These are phyloP conservation scores for Curvularia sp. DNA, from an alignment of 2,329 filamentous ascomycete genomes.

Conservation along the genomic window DNA sequence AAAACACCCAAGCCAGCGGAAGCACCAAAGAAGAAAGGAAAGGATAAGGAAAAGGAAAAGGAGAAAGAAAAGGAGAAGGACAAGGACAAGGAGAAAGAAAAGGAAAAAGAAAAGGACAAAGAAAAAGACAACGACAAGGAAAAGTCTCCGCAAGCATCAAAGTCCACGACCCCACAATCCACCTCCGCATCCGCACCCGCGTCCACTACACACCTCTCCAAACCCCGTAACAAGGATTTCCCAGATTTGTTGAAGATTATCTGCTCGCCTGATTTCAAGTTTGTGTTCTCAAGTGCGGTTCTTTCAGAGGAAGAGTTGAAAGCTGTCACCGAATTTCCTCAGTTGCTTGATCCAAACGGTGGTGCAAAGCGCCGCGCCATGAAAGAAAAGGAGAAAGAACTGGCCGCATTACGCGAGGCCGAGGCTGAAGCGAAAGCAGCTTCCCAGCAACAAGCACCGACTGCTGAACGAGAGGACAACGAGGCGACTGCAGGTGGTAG, in stretches of 20 bases:
- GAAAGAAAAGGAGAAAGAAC: slow-evolving; percentile 70
- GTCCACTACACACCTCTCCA: slow-evolving; percentile 23
- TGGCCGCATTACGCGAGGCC: slow-evolving; percentile 55
- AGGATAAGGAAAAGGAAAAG: slow-evolving; percentile 30
- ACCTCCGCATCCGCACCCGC: slow-evolving; percentile 28
- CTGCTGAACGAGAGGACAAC: slow-evolving; percentile 69
- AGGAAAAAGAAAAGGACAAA: slow-evolving; percentile 31
- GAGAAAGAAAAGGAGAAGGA: slow-evolving; percentile 34
- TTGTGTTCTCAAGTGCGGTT: slow-evolving; percentile 58
- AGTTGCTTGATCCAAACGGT: slow-evolving; percentile 81
- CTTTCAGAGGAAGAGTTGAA: slow-evolving; percentile 58
- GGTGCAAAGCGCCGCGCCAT: slow-evolving; percentile 81
- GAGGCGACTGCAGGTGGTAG: slow-evolving; percentile 75
- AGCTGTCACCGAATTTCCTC: slow-evolving; percentile 68
- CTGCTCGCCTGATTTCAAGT: slow-evolving; percentile 57
- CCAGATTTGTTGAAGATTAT: slow-evolving; percentile 52
- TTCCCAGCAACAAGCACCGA: slow-evolving; percentile 39
- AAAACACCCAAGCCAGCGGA: slow-evolving; percentile 44
- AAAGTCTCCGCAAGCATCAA: slow-evolving; percentile 37
- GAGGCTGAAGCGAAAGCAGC: slow-evolving; percentile 63
- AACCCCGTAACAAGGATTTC: slow-evolving; percentile 38
- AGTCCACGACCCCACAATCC: slow-evolving; percentile 35
- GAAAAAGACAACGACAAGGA: slow-evolving; percentile 21
- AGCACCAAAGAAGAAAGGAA: slow-evolving; percentile 38
- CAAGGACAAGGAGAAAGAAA: slow-evolving; percentile 34